Evolutionary conservation across 1,139 yeast genomes (phyloP).

Genomic region (Hansenula lynferdii): DNA sequence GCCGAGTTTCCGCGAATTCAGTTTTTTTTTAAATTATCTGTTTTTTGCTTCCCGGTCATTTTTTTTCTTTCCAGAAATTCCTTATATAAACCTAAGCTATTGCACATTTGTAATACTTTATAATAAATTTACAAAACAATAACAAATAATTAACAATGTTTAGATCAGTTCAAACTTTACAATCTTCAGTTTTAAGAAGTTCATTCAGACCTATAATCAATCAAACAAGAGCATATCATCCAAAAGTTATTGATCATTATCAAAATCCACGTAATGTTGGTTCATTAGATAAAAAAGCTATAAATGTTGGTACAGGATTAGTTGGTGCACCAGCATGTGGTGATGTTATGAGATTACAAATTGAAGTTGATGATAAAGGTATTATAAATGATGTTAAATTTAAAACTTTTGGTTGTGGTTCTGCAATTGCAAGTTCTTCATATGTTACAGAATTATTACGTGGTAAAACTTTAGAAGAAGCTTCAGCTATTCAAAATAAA

Average conservation of each 20-base stretch:
- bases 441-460: constrained; percentile 94
- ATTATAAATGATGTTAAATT: constrained; percentile 91
- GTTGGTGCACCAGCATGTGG: constrained; percentile 99
- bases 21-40: no score
- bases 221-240: constrained; percentile 49
- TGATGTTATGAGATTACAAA: constrained; percentile 96
- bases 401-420: constrained; percentile 98
- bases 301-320: constrained; percentile 92
- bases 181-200: constrained; percentile 10
- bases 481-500: constrained; percentile 84
- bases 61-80: no score
- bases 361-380: constrained; percentile 90
- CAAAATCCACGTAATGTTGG: constrained; percentile 97
- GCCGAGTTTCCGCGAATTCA: no score
- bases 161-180: constrained; percentile 14
- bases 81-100: no score
- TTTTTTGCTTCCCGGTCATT: no score
- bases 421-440: constrained; percentile 94
- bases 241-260: constrained; percentile 86
- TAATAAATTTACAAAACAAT: no score
- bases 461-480: constrained; percentile 94
- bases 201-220: constrained; percentile 17
- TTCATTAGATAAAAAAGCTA: constrained; percentile 70
- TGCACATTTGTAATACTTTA: no score
- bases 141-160: constrained; percentile 11